Conservation (phyloP, 768 basidiomycete genomes). For the Guyanaporus albipodus region DNA sequence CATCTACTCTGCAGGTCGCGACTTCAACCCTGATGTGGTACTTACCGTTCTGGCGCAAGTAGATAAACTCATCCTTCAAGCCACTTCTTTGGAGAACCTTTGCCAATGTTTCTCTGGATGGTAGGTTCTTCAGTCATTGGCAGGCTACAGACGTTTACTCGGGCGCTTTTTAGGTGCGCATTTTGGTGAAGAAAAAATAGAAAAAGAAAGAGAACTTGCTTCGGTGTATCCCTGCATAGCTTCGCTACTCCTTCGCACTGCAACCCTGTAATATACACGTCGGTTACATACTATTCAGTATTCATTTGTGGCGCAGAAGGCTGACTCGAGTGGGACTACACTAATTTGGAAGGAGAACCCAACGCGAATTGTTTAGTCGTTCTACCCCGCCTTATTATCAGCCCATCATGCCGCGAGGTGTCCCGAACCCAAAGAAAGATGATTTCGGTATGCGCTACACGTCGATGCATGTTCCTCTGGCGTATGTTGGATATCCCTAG, state of each 20-base stretch:
- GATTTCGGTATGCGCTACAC: constrained; percentile 82
- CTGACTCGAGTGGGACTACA: too few species aligned
- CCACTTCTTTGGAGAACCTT: constrained; percentile 90
- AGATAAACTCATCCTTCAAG: constrained; percentile 88
- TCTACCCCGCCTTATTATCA: too few species aligned
- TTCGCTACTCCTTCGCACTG: constrained; percentile 9
- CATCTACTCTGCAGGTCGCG: constrained; percentile 55
- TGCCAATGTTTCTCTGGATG: constrained; percentile 97
- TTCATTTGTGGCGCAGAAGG: too few species aligned
- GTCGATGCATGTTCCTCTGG: constrained; percentile 72
- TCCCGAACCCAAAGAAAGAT: constrained; percentile 76
- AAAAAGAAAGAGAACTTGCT: constrained; percentile 14
- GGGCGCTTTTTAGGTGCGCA: constrained; percentile 50
- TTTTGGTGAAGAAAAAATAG: too few species aligned
- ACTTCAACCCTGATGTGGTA: constrained; percentile 82
- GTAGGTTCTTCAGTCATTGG: constrained; percentile 33
- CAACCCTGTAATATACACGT: constrained; percentile 24
- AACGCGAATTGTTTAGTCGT: too few species aligned
- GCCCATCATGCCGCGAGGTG: constrained; percentile 70
- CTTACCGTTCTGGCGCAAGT: constrained; percentile 83
- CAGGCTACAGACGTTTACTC: not conserved
- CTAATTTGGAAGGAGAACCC: too few species aligned
- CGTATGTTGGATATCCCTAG: constrained; percentile 40
- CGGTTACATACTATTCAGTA: not conserved
- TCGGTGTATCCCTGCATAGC: constrained; percentile 5